Evolutionary conservation across 495 filamentous ascomycete genomes (phyloP), one percentile per base, ranked within the genome.

Genomic region (Penicillium robsamsonii): DNA sequence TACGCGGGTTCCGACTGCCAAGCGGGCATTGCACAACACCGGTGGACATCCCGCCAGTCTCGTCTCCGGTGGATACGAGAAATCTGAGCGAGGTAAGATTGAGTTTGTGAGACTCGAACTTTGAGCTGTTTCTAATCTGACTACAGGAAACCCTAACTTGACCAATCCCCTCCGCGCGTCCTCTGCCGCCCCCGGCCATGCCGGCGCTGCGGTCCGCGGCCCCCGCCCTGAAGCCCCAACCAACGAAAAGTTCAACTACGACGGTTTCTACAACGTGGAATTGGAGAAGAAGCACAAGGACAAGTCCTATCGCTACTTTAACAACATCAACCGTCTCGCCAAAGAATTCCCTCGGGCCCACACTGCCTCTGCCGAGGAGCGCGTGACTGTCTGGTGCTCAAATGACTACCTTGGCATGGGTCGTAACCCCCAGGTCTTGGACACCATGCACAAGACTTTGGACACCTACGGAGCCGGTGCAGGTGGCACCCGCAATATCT

Each of bases 401-500:
- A 98, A 98, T 66, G 94, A 98, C 73, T 98, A 98, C 69, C 81
- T 98, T 10, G 94, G 94, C 55, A 98, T 98, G 94, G 93, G 94
- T 20, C 83, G 91, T 55, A 97, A 97, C 70, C 82, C 81, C 3
- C 78, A 91, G 29, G 95, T 98, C 5, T 75, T 98, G 58, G 85
- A 90, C 73, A 76, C 84, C 2, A 98, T 97, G 94, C 95, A 98
- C 67, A 80, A 91, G 60, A 96, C 94, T 8, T 80, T 98, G 4
- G 94, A 98, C 59, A 89, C 83, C 63, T 97, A 98, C 66, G 94
- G 94, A 40, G 91, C 95, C 17, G 94, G 94, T 50, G 94, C 94
- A 30, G 94, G 94, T 45, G 94, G 94, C 55, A 98, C 94, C 24
- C 82, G 94, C 50, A 98, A 98, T 69, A 98, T 98, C 59, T 97